Evolutionary conservation across 2,329 filamentous ascomycete species (phyloP), one percentile per base, ranked within the genome.

Genomic region (Botrytis cinerea): DNA sequence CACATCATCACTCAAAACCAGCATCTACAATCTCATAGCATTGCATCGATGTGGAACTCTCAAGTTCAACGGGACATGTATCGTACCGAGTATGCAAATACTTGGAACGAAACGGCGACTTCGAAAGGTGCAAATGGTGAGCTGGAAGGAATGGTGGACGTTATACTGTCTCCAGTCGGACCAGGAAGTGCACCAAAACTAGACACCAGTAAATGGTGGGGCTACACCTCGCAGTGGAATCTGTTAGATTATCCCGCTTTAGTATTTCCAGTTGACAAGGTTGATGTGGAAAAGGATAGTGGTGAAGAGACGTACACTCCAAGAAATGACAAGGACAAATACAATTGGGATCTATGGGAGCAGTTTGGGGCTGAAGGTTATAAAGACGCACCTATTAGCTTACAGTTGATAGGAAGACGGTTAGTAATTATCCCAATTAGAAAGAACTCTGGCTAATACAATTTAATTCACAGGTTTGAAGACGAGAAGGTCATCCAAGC

Each of bases 151-250:
- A 78, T 78, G 73, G 84, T 91, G 14, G 90, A 93, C 79, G 87
- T 90, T 0, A 86, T 92, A 48, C 82, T 92, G 1, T 89, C 87
- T 72, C 90, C 90, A 0, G 86, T 84, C 0, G 87, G 86, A 0
- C 87, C 88, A 2, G 85, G 86, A 2, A 83, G 83, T 4, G 88
- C 88, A n/a, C 87, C 85, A 81, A 86, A 75, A 84, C 81, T 77
- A 73, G 82, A 74, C 75, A 89, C 75, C 80, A 88, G 75, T 81
- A 84, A 74, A 78, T 91, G 79, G 83, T 93, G 90, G 89, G 86
- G 86, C 1, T 93, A 93, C 76, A 91, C 89, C 0, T 83, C 86
- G 0, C 86, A 90, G 75, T 93, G 90, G 89, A 93, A 93, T 78
- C 77, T 92, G 60, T 84, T 93, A 1, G 90, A 93, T 79, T 92